These are phyloP conservation scores for Podospora pseudocomata DNA, from an alignment of 495 filamentous ascomycete genomes.

Conservation along the genomic window DNA sequence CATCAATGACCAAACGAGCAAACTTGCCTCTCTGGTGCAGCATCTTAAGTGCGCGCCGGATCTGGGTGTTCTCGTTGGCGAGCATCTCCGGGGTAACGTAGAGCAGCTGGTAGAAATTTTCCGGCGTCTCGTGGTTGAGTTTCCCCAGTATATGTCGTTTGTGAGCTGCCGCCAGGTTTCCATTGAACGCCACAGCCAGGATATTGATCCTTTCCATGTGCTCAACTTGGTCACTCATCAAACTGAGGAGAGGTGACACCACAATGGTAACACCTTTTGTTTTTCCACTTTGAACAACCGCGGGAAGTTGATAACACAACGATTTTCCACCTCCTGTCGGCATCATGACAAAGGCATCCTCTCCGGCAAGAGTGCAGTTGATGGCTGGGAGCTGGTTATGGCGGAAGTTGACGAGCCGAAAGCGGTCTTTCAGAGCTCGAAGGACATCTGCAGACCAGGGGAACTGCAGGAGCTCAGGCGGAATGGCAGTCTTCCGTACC, in stretches of 20 bases:
- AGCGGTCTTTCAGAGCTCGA: conserved; percentile 68
- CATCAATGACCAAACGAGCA: conserved; percentile 91
- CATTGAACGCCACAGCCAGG: conserved; percentile 70
- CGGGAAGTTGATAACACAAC: conserved; percentile 92
- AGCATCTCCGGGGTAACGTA: conserved; percentile 98
- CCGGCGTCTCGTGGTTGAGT: conserved; percentile 58
- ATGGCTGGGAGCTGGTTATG: conserved; percentile 94
- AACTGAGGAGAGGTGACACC: conserved; percentile 85
- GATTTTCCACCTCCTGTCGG: conserved; percentile 97
- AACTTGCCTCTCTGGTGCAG: conserved; percentile 65
- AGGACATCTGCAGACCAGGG: conserved; percentile 87
- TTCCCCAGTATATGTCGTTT: conserved; percentile 56
- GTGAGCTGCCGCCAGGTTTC: conserved; percentile 58
- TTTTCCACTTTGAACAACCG: conserved; percentile 73
- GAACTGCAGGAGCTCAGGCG: conserved; percentile 43
- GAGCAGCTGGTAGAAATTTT: conserved; percentile 72
- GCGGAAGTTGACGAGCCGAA: conserved; percentile 79
- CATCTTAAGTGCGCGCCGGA: conserved; percentile 57
- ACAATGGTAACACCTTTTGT: conserved; percentile 88
- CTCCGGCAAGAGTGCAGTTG: conserved; percentile 81
- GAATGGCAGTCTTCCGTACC: conserved; percentile 29
- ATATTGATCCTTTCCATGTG: conserved; percentile 75
- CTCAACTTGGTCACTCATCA: conserved; percentile 94
- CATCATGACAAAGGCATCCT: conserved; percentile 94
- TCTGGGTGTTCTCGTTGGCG: conserved; percentile 59